Base-by-base conservation (phyloP, 2,329 filamentous ascomycete species). In the Cercospora sp. region DNA sequence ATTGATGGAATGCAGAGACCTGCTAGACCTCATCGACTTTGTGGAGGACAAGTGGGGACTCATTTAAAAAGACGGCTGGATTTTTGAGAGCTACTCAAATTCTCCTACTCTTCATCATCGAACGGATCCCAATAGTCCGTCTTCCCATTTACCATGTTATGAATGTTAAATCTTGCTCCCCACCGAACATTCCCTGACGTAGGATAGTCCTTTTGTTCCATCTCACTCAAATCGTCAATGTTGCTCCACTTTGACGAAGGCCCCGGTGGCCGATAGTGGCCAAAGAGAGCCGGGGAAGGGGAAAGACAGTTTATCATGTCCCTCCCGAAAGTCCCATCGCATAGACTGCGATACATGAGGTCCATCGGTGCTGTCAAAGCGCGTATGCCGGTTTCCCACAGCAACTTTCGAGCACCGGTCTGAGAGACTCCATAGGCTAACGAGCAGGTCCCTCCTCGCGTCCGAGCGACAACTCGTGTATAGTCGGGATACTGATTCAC, bases 21-120 rank as follows among this genome's bases (percentile, higher is more conserved):
- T 79, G 69, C 40, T 80, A 12, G 78, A 79, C 30, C 53, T 79
- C 34, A 71, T 77, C 8, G 77, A 79, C 62, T 77, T 74, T 66
- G 73, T 79, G 2, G 76, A 79, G 34, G 72, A 68, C 1, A 74
- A 71, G 60, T 77, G 74, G 75, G 66, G 59, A 16, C 34, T 66
- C 4, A 18, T 9, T 18, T 32, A 13, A 40, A 26, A 16, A n/a
- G 45, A 12, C 12, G n/a, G n/a, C n/a, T n/a, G n/a, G n/a, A n/a
- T n/a, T n/a, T n/a, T n/a, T n/a, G n/a, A n/a, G n/a, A n/a, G n/a
- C n/a, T n/a, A n/a, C n/a, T n/a, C n/a, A n/a, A n/a, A n/a, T n/a
- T n/a, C n/a, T n/a, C n/a, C n/a, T n/a, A 40, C 16, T 8, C 13
- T n/a, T 40, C 37, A 1, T 40, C 16, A 6, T n/a, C 37, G 37